These are phyloP conservation scores for Neoscytalidium dimidiatum DNA, from an alignment of 2,329 filamentous ascomycete genomes.

Conservation along the genomic window DNA sequence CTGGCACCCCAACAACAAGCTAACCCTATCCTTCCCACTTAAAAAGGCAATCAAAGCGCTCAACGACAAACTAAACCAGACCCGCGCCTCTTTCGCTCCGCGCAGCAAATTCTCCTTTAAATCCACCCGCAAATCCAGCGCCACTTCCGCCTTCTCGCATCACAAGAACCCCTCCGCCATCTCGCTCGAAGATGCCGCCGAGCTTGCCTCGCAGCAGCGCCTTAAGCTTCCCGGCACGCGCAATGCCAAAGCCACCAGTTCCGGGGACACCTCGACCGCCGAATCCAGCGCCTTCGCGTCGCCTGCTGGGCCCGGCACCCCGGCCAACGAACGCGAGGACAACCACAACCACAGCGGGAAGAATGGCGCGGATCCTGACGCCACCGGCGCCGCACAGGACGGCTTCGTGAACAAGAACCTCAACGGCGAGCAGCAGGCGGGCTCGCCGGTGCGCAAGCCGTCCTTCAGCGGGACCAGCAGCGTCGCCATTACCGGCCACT, in stretches of 20 bases:
- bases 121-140: conserved; percentile 42
- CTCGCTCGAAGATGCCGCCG: conserved; percentile 58
- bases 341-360: background rate
- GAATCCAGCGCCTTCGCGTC: conserved; percentile 14
- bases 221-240: conserved; percentile 44
- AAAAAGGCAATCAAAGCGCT: conserved; percentile 74
- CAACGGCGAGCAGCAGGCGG: conserved; percentile 18
- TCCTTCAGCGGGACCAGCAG: conserved; percentile 61
- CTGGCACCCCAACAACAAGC: conserved; percentile 20
- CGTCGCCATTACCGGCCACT: conserved; percentile 68
- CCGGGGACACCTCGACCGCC: conserved; percentile 14
- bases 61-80: conserved; percentile 74
- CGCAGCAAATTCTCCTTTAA: conserved; percentile 86
- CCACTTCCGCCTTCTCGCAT: conserved; percentile 49
- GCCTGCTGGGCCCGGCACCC: conserved; percentile 3
- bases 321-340: conserved; percentile 22
- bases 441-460: conserved; percentile 40
- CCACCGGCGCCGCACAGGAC: conserved; percentile 28
- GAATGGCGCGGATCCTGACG: conserved; percentile 32
- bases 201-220: conserved; percentile 52
- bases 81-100: conserved; percentile 67
- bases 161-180: conserved; percentile 56
- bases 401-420: conserved; percentile 21
- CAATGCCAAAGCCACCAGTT: background rate
- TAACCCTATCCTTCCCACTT: conserved; percentile 20